A percentile compares a stretch with the other conserved stretches of the same genome.
These are phyloP conservation scores for Betula pendula DNA, from an alignment of 306 rosid genomes.

Conservation along the genomic window DNA sequence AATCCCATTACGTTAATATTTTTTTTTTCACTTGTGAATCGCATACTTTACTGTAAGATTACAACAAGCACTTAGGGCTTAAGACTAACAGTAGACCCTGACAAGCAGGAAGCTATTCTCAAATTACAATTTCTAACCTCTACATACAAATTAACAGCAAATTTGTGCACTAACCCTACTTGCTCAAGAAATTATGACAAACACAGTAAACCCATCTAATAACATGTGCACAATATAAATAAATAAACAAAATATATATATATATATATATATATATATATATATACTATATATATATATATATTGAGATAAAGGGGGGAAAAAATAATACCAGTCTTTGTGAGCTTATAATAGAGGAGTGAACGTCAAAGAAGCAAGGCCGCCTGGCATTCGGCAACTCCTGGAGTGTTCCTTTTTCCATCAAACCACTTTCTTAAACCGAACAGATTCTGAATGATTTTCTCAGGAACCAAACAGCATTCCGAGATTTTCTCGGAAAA, in stretches of 20 bases:
- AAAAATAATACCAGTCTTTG: constrained; percentile 58
- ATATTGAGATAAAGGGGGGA: neutral
- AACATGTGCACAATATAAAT: neutral
- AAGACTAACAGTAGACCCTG: neutral
- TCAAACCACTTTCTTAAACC: constrained; percentile 21
- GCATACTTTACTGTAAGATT: neutral
- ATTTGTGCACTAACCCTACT: neutral
- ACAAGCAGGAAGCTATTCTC: neutral
- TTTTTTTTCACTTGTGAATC: neutral
- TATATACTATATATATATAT: neutral
- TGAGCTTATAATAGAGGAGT: constrained; percentile 57
- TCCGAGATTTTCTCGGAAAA: constrained; percentile 14
- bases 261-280: no score
- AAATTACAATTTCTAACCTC: neutral
- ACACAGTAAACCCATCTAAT: no score
- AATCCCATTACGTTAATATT: neutral
- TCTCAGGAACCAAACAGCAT: constrained; percentile 26
- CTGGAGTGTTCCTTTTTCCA: constrained; percentile 48
- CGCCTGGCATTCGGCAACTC: constrained; percentile 50
- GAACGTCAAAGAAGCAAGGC: constrained; percentile 74
- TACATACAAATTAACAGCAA: neutral
- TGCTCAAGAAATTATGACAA: no score
- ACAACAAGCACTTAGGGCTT: neutral
- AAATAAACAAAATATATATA: no score
- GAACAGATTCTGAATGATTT: constrained; percentile 12